These are phyloP conservation scores for Puccinellia tenuiflora DNA, from an alignment of 176 grass and related monocot genomes.

Conservation along the genomic window DNA sequence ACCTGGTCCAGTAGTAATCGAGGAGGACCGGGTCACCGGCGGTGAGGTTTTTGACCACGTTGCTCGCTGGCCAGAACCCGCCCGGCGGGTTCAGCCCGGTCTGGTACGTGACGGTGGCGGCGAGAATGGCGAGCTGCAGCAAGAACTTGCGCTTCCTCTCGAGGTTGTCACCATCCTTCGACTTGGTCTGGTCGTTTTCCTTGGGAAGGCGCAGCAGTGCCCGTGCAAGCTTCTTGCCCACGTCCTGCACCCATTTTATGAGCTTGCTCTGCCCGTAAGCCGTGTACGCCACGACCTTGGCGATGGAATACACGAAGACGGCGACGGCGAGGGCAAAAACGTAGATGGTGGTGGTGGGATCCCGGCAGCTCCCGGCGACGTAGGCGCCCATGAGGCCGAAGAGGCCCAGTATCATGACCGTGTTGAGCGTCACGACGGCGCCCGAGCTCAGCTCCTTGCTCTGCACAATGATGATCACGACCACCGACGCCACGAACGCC, in stretches of 20 bases:
- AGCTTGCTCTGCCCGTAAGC: neutral
- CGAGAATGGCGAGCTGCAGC: slow-evolving; percentile 16
- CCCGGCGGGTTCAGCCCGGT: slow-evolving; percentile 30
- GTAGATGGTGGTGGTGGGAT: neutral
- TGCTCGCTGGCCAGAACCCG: neutral
- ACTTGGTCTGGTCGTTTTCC: neutral
- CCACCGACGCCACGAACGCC: neutral
- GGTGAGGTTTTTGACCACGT: neutral
- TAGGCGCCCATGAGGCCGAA: neutral
- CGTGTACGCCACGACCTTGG: neutral
- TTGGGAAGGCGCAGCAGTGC: no score
- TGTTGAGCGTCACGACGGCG: neutral
- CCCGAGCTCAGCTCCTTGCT: no score
- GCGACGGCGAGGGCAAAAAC: neutral
- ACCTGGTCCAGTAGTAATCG: neutral
- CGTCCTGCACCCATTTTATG: neutral
- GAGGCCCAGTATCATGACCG: neutral
- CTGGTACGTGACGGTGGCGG: slow-evolving; percentile 6
- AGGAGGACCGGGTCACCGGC: neutral
- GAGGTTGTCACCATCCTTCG: neutral
- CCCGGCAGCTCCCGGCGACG: neutral
- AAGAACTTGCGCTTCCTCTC: neutral
- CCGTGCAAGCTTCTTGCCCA: no score
- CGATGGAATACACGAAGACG: no score
- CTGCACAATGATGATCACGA: neutral